A percentile compares a stretch with the other conserved stretches of the same genome.
Conservation (phyloP, 331 rosid genomes). For the Malus hybrid region DNA sequence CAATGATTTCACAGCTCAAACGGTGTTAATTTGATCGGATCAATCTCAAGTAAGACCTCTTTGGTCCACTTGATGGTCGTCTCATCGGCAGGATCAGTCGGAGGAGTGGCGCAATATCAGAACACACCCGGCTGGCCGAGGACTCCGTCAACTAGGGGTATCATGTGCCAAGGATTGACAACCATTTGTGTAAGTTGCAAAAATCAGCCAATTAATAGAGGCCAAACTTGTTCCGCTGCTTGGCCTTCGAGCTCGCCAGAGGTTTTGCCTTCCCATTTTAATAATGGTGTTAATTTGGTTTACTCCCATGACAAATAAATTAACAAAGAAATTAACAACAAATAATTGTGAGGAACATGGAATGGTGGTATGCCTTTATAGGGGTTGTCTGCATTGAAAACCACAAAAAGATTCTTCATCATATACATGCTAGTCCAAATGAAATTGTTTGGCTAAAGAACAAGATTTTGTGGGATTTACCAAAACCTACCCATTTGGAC, state of each 20-base stretch:
- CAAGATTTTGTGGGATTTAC: background rate
- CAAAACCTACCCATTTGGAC: too few relatives aligned
- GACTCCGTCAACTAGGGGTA: conserved; percentile 29
- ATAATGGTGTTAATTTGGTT: background rate
- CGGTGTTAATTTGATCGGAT: conserved; percentile 25
- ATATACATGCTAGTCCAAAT: background rate
- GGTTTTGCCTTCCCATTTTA: conserved; percentile 49
- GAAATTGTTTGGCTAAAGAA: background rate
- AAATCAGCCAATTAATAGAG: conserved; percentile 35
- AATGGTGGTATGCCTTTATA: background rate
- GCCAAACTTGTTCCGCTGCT: conserved; percentile 30
- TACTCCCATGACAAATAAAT: background rate
- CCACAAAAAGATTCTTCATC: background rate
- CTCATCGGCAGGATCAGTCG: background rate
- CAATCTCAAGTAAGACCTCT: conserved; percentile 42
- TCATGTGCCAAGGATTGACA: conserved; percentile 36
- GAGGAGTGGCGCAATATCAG: conserved; percentile 32
- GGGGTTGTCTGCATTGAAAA: background rate
- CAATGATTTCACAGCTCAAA: conserved; percentile 41
- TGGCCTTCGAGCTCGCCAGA: conserved; percentile 8
- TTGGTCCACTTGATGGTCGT: conserved; percentile 27
- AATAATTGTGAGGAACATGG: background rate
- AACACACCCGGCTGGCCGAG: conserved; percentile 42
- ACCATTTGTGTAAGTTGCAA: conserved; percentile 51
- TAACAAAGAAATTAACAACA: background rate